Evolutionary conservation across 139 green algal species (phyloP).

Genomic region (Chlamydomonas sp.): DNA sequence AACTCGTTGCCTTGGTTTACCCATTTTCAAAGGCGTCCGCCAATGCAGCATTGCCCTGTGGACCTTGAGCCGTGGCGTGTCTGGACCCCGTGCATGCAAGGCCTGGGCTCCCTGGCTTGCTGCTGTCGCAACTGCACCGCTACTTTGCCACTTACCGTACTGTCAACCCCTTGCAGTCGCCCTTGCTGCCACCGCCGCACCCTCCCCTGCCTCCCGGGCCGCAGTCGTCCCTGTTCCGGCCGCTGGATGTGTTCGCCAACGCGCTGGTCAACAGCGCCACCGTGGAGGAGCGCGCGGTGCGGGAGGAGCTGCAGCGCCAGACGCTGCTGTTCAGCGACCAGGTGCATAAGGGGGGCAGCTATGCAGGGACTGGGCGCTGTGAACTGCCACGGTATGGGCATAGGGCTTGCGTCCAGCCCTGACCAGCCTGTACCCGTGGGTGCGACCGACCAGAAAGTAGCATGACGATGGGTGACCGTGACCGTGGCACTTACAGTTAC

Average conservation of each 20-base stretch:
- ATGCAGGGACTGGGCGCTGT: neutral
- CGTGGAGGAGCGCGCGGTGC: conserved; percentile 42
- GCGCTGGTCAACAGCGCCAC: conserved; percentile 20
- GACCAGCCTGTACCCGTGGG: neutral
- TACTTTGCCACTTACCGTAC: neutral
- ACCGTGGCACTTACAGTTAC: no score
- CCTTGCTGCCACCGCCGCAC: neutral
- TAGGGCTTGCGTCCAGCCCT: neutral
- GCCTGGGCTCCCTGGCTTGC: no score
- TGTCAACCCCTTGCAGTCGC: neutral
- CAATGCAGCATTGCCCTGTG: no score
- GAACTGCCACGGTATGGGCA: neutral
- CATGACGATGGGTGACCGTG: no score
- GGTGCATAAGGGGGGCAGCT: neutral
- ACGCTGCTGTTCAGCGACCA: conserved; percentile 34
- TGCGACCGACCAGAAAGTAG: no score
- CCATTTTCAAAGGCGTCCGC: no score
- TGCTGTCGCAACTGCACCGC: no score
- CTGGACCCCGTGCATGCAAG: no score
- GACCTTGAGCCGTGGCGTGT: no score
- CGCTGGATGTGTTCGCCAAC: neutral
- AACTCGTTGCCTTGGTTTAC: no score
- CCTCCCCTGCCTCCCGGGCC: neutral
- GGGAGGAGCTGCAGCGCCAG: conserved; percentile 14
- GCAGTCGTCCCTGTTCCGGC: conserved; percentile 22